Base-by-base conservation (phyloP, 352 stramenopile species). In the Phytophthora multivora region DNA sequence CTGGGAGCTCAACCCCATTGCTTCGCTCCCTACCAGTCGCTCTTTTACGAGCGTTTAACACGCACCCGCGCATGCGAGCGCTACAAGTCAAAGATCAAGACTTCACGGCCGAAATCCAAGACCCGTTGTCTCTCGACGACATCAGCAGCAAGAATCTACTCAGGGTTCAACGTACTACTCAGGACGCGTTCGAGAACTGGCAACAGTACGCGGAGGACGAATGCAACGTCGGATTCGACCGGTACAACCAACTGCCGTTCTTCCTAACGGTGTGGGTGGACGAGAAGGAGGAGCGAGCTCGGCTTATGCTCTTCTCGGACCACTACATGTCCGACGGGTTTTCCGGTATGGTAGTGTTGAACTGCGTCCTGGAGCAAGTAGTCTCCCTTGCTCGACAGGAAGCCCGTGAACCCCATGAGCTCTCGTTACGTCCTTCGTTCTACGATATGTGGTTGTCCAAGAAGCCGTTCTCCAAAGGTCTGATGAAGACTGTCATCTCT, bases 301-400 rank as follows among this genome's bases (percentile, higher is more conserved):
- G 74, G 0, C 28, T 86, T 11, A 62, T 82, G 41, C 58, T 86
- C 23, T 77, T 82, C 62, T 75, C 69, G 21, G 77, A 86, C 39
- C 71, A 86, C 46, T 80, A 71, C 51, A 66, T 74, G 49, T 74
- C 68, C 3, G 77, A 86, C 42, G 74, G 69, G 15, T 70, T 46
- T 25, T 82, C 77, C 2, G 72, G 74, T 4, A 71, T 62, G 35
- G 53, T 60, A 2, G 40, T 79, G 4, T 41, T 86, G 11, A 66
- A 86, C 62, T 59, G 73, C 50, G 45, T 83, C 13, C 21, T 83
- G 3, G 62, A 64, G 9, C 66, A 71, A 2, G 65, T 68, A 6
- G 41, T 53, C 0, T 40, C 46, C 11, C 50, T 77, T 30, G 35
- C 51, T 23, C 18, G 9, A 10, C 35, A 48, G 46, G 46, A 43